Conservation (phyloP, 495 filamentous ascomycete genomes). For the Podospora sp. region DNA sequence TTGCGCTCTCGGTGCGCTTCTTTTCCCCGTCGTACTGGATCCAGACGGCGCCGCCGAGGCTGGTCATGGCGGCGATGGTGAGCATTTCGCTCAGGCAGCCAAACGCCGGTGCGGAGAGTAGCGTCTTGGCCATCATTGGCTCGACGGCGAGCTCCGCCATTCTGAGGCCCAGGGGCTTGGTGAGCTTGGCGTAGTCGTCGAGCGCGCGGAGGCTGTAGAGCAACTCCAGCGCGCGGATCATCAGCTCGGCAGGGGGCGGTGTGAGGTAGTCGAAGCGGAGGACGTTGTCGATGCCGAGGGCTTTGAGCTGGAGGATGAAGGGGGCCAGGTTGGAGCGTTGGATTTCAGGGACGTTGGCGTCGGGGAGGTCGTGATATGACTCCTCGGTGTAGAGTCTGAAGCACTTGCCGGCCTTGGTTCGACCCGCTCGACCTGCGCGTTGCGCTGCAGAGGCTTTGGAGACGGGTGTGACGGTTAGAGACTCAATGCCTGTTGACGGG, state of each 20-base stretch:
- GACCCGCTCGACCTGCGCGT: constrained; percentile 86
- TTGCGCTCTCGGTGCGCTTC: constrained; percentile 69
- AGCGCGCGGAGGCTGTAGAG: constrained; percentile 88
- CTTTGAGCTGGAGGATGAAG: constrained; percentile 90
- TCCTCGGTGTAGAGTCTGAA: constrained; percentile 89
- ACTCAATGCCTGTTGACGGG: constrained; percentile 85
- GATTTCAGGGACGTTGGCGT: constrained; percentile 83
- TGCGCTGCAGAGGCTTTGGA: constrained; percentile 94
- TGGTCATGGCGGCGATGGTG: constrained; percentile 93
- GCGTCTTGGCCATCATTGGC: constrained; percentile 93
- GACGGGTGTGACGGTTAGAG: constrained; percentile 81
- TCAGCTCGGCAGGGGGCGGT: constrained; percentile 81
- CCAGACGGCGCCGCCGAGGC: constrained; percentile 79
- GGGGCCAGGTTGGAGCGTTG: constrained; percentile 92
- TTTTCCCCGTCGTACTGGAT: constrained; percentile 76
- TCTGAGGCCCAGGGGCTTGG: constrained; percentile 77
- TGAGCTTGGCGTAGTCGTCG: constrained; percentile 89
- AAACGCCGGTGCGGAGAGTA: constrained; percentile 76
- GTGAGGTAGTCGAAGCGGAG: constrained; percentile 89
- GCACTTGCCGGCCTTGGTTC: constrained; percentile 93
- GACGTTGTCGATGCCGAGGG: constrained; percentile 94
- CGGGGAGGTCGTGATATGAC: constrained; percentile 67
- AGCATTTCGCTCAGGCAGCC: constrained; percentile 83
- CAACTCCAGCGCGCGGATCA: constrained; percentile 85
- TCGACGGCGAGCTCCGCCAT: constrained; percentile 97